Conservation (phyloP, 805 yeast genomes). For the Kluyveromyces siamensis region DNA sequence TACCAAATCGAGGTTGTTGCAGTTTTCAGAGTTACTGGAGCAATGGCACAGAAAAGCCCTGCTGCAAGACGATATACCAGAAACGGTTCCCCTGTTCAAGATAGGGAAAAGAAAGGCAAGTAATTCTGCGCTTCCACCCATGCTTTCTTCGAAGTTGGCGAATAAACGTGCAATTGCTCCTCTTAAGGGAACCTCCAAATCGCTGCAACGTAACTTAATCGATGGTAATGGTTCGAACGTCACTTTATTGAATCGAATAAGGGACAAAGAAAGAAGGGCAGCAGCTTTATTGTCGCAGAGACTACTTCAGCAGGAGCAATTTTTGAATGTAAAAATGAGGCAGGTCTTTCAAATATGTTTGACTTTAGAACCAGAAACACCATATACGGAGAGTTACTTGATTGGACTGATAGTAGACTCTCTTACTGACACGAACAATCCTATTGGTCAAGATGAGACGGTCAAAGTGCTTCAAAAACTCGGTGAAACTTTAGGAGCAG, state of each 20-base stretch:
- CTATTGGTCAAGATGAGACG: slow-evolving; percentile 23
- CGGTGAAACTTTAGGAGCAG: slow-evolving; percentile 10
- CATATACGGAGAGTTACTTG: slow-evolving; percentile 23
- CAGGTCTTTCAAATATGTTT: slow-evolving; percentile 22
- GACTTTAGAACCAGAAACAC: slow-evolving; percentile 15
- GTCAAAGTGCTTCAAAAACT: slow-evolving; percentile 17
- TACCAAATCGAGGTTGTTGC: slow-evolving; percentile 21
- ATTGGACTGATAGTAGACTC: slow-evolving; percentile 22
- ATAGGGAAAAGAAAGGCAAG: slow-evolving; percentile 19
- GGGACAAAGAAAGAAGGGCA: slow-evolving; percentile 22
- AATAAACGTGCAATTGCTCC: not conserved
- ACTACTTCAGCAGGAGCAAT: slow-evolving; percentile 20
- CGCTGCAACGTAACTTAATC: slow-evolving; percentile 4
- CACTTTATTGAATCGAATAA: slow-evolving; percentile 19
- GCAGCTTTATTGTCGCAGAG: slow-evolving; percentile 19
- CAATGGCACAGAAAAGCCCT: slow-evolving; percentile 11
- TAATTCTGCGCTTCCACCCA: not conserved
- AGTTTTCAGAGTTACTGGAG: slow-evolving; percentile 18
- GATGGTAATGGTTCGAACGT: slow-evolving; percentile 15
- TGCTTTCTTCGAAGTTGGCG: not conserved
- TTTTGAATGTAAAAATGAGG: slow-evolving; percentile 20
- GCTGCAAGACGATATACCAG: slow-evolving; percentile 6
- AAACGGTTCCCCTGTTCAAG: slow-evolving; percentile 17
- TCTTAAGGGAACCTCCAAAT: not conserved
- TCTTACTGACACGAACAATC: slow-evolving; percentile 26